Evolutionary conservation across 169 alveolate genomes (phyloP), one percentile per base, ranked within the genome.

Genomic region (Perkinsus chesapeaki): DNA sequence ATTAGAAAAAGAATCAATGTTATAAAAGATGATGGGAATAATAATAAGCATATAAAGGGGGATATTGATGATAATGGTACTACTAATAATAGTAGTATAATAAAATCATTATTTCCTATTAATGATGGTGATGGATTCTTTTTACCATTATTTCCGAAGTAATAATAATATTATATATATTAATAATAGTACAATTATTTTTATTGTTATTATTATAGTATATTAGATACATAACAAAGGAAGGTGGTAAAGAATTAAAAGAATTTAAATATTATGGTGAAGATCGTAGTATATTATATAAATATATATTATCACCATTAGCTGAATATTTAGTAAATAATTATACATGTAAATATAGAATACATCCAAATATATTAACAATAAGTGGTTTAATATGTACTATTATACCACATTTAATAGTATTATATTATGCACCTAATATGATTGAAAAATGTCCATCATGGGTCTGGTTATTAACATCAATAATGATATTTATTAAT

Each of bases 401-500:
- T 43, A 43, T 43, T 9, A 43, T 43, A 43, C 60, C 60, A 43
- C 60, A 43, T 43, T 16, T 43, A 9, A 16, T 43, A 9, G 60
- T 43, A 43, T 43, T 43, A 43, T 43, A 43, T 16, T 43, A 43
- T 43, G 60, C 60, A 9, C 60, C 60, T 43, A 43, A 43, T 43
- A 43, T 43, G 60, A 43, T 43, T 9, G 60, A 43, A 16, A 43
- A 16, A 43, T 43, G 60, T 16, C 60, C 60, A 16, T 16, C 60
- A 9, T 43, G 60, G 60, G 60, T 43, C 5, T 43, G 60, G 60
- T 5, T 16, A 5, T 43, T 43, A 9, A 43, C 5, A 9, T 5
- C 60, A 9, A 43, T 43, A 9, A 43, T 43, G 60, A 43, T 43
- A 48, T 93, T 93, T 48, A 92, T 91, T 73, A 92, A 92, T 92